Base-by-base conservation (phyloP, 208 protist genomes). In the Trypanosoma cruzi region DNA sequence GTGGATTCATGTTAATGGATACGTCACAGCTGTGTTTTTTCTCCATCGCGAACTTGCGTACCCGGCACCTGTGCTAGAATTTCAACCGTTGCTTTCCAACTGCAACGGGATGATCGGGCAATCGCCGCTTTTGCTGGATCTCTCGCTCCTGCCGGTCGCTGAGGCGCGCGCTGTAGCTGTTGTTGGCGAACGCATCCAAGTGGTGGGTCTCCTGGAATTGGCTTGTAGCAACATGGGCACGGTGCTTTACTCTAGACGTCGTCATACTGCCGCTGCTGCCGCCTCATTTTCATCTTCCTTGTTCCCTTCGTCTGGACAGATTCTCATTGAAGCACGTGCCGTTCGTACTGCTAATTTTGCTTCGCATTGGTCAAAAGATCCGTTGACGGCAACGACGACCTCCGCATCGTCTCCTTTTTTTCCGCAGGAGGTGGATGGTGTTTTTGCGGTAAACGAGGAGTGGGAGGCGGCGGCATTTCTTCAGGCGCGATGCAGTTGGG, bases 361-460 rank as follows among this genome's bases (percentile, higher is more conserved):
- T 26, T 72, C 84, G 36, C 60, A 60, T n/a, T 76, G 54, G 55
- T 83, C 77, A 60, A 68, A 82, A 16, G 68, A 80, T 28, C 52
- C 60, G 7, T 71, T 75, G 1, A 66, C 80, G 11, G 58, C 75
- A 40, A 49, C 74, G 40, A 36, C 68, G 0, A 0, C 22, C 50
- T 0, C 44, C 20, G 28, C 26, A 24, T 20, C 48, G 32, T 37
- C n/a, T 22, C 32, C 53, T 42, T 65, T 20, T 1, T 54, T 55
- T 36, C 8, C 13, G 4, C n/a, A 22, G 31, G 28, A 29, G 20
- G 16, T 40, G 24, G 16, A 31, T 42, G 54, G 28, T 36, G 20
- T 52, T 24, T 28, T 53, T 56, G 59, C 52, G 3, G 18, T 31
- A 2, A 54, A 57, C 29, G 70, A 50, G 2, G 70, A 64, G 28